These are phyloP conservation scores for Fragaria ananassa DNA, from an alignment of 306 rosid genomes.

Conservation along the genomic window DNA sequence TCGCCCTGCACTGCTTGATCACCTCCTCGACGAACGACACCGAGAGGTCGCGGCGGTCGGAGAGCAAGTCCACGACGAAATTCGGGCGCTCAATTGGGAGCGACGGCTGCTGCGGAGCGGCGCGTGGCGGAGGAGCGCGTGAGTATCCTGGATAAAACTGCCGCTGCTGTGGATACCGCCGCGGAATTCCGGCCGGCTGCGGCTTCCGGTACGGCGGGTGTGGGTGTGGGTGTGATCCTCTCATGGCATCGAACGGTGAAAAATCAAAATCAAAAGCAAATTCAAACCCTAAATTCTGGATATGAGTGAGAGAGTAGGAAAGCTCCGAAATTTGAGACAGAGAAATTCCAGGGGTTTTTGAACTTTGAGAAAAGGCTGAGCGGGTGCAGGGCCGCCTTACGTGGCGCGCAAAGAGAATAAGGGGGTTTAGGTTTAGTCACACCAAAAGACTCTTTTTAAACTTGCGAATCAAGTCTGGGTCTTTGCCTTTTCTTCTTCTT, in stretches of 20 bases:
- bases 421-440: neutral
- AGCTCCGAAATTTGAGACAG: neutral
- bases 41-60: conserved; percentile 13
- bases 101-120: neutral
- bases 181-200: conserved; percentile 14
- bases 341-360: neutral
- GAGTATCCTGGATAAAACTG: conserved; percentile 12
- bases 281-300: conserved; percentile 28
- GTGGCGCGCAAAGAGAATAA: neutral
- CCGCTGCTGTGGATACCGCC: neutral
- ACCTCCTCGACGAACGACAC: conserved; percentile 29
- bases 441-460: neutral
- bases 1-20: conserved; percentile 35
- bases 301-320: neutral
- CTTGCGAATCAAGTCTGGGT: neutral
- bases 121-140: conserved; percentile 18
- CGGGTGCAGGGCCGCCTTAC: neutral
- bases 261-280: neutral
- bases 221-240: neutral
- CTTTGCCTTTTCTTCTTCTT: no score
- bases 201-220: neutral
- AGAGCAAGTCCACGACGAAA: conserved; percentile 43
- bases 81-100: neutral
- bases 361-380: neutral
- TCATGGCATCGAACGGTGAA: conserved; percentile 38